Evolutionary conservation across 2,329 filamentous ascomycete species (phyloP), one percentile per base, ranked within the genome.

Genomic region (Sarocladiaceae sp.): DNA sequence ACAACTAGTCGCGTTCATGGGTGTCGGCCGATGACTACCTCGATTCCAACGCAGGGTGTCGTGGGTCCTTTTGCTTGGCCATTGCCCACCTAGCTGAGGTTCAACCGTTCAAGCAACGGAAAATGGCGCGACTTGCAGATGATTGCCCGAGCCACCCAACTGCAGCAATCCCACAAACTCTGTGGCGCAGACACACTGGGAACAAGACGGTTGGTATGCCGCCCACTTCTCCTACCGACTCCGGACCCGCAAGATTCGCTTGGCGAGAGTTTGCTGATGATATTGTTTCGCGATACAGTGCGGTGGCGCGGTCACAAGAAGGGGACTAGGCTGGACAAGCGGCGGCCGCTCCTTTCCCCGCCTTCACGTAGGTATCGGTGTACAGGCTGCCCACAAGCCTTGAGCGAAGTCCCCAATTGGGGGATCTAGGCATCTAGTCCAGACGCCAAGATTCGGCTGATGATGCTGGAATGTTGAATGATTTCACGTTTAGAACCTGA

Each of bases 151-250:
- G 44, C 28, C 44, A 48, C 25, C 44, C 44, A 48, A 28, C 40
- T 46, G 15, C 25, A 18, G 23, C 4, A 13, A 46, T n/a, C 25
- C 40, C 26, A 11, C 11, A 4, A 20, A 31, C 44, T n/a, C 18
- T 48, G 26, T 48, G 44, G 44, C 44, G 44, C 44, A 48, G 44
- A 18, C 25, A 46, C 44, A 28, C 44, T 48, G 22, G n/a, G 6
- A 11, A 20, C 17, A 33, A 18, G 26, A 20, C 33, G 44, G 44
- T 31, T n/a, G n/a, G n/a, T n/a, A n/a, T n/a, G n/a, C n/a, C n/a
- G n/a, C n/a, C n/a, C n/a, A n/a, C n/a, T n/a, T n/a, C n/a, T n/a
- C n/a, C n/a, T n/a, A n/a, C n/a, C n/a, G n/a, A n/a, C n/a, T n/a
- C n/a, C n/a, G n/a, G n/a, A n/a, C n/a, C 10, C 23, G 18, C 39